phyloP scores from a whole-genome alignment of 1,284 basidiomycete species.

The Cutaneotrichosporon dermatis region DNA sequence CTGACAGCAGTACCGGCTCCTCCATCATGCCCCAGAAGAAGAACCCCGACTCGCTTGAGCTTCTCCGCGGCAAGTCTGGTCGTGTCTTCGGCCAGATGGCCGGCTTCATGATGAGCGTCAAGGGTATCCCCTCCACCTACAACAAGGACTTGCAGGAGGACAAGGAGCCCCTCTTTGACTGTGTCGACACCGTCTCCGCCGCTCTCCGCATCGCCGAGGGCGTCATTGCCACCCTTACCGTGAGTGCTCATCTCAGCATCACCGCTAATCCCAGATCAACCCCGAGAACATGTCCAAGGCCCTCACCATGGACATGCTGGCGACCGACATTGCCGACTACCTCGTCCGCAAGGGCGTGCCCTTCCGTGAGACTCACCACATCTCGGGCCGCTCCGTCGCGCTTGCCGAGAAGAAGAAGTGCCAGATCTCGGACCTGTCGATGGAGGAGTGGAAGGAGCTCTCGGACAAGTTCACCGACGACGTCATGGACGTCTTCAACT shows the following conservation, averaged over 20 bases:
- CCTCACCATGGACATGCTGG: constrained; percentile 92
- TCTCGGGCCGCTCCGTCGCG: constrained; percentile 92
- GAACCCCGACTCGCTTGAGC: constrained; percentile 93
- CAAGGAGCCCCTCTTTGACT: constrained; percentile 95
- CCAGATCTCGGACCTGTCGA: constrained; percentile 72
- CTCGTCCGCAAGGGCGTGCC: constrained; percentile 97
- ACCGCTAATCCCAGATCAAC: constrained; percentile 60
- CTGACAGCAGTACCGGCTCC: constrained; percentile 67
- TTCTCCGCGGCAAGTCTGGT: constrained; percentile 91
- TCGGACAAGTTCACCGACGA: constrained; percentile 77
- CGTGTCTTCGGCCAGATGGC: constrained; percentile 94
- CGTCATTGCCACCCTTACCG: constrained; percentile 82
- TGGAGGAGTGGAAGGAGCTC: constrained; percentile 73
- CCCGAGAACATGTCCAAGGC: constrained; percentile 83
- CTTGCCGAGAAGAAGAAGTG: constrained; percentile 79
- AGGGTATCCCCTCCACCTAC: constrained; percentile 95
- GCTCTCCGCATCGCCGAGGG: constrained; percentile 91
- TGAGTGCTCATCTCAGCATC: constrained; percentile 47
- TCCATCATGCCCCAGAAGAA: constrained; percentile 99
- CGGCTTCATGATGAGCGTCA: constrained; percentile 97
- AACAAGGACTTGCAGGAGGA: constrained; percentile 99
- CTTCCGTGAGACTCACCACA: constrained; percentile 97
- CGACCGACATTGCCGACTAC: constrained; percentile 96
- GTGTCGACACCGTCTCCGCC: constrained; percentile 83
- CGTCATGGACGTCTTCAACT: constrained; percentile 77